Conservation (phyloP, 2,329 filamentous ascomycete species). For the Parafenestella ontariensis region DNA sequence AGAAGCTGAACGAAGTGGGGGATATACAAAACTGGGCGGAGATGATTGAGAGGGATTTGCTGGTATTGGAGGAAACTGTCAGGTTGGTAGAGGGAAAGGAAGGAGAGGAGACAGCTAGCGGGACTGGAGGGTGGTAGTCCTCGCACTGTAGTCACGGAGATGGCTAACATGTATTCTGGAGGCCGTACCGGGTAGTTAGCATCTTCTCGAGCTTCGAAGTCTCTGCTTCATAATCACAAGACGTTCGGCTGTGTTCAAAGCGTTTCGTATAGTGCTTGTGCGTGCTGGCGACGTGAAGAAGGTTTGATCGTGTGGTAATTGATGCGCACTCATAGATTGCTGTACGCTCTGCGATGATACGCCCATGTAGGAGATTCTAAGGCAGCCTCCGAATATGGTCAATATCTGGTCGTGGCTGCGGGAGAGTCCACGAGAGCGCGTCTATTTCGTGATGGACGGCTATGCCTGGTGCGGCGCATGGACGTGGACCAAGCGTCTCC, state of each 20-base stretch:
- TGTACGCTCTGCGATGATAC: not conserved
- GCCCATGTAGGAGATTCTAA: not conserved
- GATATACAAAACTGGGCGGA: conserved; percentile 89
- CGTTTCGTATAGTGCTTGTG: not conserved
- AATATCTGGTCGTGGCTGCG: not conserved
- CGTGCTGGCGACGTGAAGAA: not conserved
- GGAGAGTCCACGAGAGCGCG: conserved; percentile 7
- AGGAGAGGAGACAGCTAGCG: conserved; percentile 39
- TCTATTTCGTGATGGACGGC: conserved; percentile 18
- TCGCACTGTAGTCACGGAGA: not conserved
- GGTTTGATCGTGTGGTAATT: not conserved
- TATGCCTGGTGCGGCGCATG: conserved; percentile 10
- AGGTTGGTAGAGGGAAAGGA: conserved; percentile 39
- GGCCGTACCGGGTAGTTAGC: not conserved
- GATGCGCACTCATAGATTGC: not conserved
- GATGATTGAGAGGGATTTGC: conserved; percentile 65
- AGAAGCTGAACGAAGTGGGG: conserved; percentile 76
- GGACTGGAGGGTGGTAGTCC: conserved; percentile 28
- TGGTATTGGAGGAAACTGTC: conserved; percentile 52
- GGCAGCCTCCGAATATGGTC: not conserved
- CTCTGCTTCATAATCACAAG: not conserved
- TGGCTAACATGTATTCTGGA: not conserved
- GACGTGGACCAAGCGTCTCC: conserved; percentile 13
- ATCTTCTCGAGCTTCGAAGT: not conserved
- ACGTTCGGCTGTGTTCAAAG: not conserved